These are phyloP conservation scores for Clarkia xantiana DNA, from an alignment of 345 rosid species.

Conservation along the genomic window DNA sequence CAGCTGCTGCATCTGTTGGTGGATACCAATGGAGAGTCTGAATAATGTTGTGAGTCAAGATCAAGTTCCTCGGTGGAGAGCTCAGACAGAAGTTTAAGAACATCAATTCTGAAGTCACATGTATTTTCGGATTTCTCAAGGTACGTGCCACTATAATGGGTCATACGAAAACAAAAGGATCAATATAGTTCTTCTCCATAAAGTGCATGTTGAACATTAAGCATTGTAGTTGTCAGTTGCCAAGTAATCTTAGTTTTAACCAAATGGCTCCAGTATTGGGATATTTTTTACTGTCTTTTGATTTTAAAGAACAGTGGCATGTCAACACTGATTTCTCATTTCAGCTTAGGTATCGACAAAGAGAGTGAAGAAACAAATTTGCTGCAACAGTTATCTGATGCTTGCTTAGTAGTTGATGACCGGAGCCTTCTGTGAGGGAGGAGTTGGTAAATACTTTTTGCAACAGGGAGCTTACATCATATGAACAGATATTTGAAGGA, in stretches of 20 bases:
- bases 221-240: too few relatives aligned
- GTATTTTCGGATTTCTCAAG: conserved; percentile 94
- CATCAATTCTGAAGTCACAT: conserved; percentile 89
- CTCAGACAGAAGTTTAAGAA: conserved; percentile 88
- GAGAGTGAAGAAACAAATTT: conserved; percentile 80
- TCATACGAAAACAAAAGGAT: neutral
- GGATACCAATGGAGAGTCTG: conserved; percentile 45
- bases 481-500: conserved; percentile 98
- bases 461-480: conserved; percentile 93
- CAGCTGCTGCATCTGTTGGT: conserved; percentile 43
- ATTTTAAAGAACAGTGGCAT: neutral
- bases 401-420: conserved; percentile 91
- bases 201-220: too few relatives aligned
- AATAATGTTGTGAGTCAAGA: conserved; percentile 77
- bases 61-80: conserved; percentile 94
- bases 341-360: conserved; percentile 97
- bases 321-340: conserved; percentile 14
- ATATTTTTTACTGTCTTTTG: neutral
- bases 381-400: conserved; percentile 83
- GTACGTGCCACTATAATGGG: conserved; percentile 18
- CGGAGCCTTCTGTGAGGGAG: conserved; percentile 98
- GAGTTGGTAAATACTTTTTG: conserved; percentile 97
- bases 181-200: too few relatives aligned
- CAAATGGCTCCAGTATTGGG: neutral
- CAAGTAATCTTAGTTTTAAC: too few relatives aligned